phyloP scores from a whole-genome alignment of 2,329 filamentous ascomycete genomes.

The Sporothrix pallida region DNA sequence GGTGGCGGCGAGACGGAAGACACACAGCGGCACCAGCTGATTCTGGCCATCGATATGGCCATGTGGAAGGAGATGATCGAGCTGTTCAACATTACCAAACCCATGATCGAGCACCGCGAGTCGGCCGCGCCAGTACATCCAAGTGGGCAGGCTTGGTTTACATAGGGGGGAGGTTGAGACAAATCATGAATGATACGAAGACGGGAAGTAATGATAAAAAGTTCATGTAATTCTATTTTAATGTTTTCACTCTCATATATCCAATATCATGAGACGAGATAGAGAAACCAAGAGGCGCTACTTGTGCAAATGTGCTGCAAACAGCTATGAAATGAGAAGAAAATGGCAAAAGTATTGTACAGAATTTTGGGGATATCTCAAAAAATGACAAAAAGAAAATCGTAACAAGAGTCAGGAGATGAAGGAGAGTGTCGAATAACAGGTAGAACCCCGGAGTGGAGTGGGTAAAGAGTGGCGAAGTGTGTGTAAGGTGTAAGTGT shows the following conservation, averaged over 20 bases:
- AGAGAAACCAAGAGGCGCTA: not conserved
- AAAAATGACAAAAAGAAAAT: constrained; percentile 7
- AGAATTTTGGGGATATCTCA: constrained; percentile 12
- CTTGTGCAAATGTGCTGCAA: not conserved
- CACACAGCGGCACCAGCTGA: constrained; percentile 73
- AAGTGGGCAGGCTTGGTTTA: constrained; percentile 36
- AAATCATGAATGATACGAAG: not conserved
- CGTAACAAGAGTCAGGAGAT: not conserved
- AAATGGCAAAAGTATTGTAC: not conserved
- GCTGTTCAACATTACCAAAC: constrained; percentile 74
- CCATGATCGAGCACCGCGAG: constrained; percentile 82
- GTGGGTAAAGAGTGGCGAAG: constrained; percentile 5
- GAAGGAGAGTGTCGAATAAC: not conserved
- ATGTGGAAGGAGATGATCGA: constrained; percentile 81
- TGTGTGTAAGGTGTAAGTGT: not conserved
- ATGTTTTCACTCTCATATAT: not conserved
- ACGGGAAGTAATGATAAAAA: not conserved
- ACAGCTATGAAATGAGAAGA: not conserved
- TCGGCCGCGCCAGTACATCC: constrained; percentile 43
- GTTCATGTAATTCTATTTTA: not conserved
- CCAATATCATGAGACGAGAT: not conserved
- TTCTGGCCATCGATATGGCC: constrained; percentile 84
- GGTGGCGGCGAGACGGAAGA: constrained; percentile 44
- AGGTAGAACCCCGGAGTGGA: not conserved
- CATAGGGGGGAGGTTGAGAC: not conserved